A percentile compares a stretch with the other conserved stretches of the same genome.
These are phyloP conservation scores for Leccinum glutinopallens DNA, from an alignment of 1,284 basidiomycete genomes.

Conservation along the genomic window DNA sequence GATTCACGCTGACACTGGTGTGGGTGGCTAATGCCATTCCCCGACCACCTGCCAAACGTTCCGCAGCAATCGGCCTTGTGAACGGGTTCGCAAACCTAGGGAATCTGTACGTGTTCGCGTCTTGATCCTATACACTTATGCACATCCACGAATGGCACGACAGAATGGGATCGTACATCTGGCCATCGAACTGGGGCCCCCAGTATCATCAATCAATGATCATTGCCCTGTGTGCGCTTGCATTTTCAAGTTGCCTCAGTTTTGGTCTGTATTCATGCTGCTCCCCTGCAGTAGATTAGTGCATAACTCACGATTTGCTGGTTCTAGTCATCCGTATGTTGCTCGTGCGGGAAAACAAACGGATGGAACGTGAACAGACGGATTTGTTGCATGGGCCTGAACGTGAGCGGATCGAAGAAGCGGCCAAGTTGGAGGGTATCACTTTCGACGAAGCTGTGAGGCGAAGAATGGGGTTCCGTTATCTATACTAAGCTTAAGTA, in stretches of 20 bases:
- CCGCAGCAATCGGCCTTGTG: slow-evolving; percentile 45
- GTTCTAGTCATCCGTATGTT: slow-evolving; percentile 47
- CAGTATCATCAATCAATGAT: slow-evolving; percentile 55
- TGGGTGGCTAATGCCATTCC: slow-evolving; percentile 68
- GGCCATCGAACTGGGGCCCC: slow-evolving; percentile 53
- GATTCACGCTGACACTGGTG: slow-evolving; percentile 59
- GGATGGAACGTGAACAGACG: slow-evolving; percentile 48
- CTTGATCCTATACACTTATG: not conserved
- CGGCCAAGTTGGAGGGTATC: slow-evolving; percentile 51
- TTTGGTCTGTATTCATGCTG: slow-evolving; percentile 35
- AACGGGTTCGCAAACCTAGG: slow-evolving; percentile 38
- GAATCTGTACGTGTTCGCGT: slow-evolving; percentile 38
- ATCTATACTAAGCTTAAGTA: slow-evolving; percentile 21
- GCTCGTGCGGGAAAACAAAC: slow-evolving; percentile 47
- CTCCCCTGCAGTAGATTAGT: too few species aligned
- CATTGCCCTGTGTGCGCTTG: slow-evolving; percentile 48
- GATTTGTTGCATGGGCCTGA: slow-evolving; percentile 44
- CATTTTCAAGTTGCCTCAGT: slow-evolving; percentile 40
- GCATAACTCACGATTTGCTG: not conserved
- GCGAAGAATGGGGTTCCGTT: slow-evolving; percentile 41
- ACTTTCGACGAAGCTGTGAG: slow-evolving; percentile 55
- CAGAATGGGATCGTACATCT: slow-evolving; percentile 55
- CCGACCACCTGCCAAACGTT: slow-evolving; percentile 62
- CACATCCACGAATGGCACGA: not conserved
- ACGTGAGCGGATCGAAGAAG: slow-evolving; percentile 48